phyloP scores from a whole-genome alignment of 805 yeast species.

The Nakazawaea wickerhamii region DNA sequence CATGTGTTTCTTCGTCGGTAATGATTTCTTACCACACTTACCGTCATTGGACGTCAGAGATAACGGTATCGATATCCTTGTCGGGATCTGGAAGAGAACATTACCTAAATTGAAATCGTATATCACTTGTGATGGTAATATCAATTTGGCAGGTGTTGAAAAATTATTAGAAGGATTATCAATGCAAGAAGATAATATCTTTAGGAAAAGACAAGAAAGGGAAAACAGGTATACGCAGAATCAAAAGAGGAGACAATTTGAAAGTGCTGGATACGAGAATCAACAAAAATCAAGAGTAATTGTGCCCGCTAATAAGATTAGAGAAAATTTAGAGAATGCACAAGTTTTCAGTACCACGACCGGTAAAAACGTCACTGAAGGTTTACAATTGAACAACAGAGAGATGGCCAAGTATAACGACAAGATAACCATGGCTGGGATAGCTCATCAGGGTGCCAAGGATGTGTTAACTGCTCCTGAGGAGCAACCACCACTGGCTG shows the following conservation, averaged over 20 bases:
- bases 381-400: slow-evolving; percentile 56
- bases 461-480: slow-evolving; percentile 31
- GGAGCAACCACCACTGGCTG: slow-evolving; percentile 19
- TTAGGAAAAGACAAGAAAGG: slow-evolving; percentile 59
- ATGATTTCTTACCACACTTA: slow-evolving; percentile 94
- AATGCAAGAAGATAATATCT: slow-evolving; percentile 70
- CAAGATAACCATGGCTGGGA: slow-evolving; percentile 61
- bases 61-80: slow-evolving; percentile 79
- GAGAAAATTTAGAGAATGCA: slow-evolving; percentile 12
- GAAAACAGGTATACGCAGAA: slow-evolving; percentile 68
- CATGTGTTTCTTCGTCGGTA: slow-evolving; percentile 97
- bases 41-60: slow-evolving; percentile 95
- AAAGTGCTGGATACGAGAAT: slow-evolving; percentile 28
- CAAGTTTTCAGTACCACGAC: slow-evolving; percentile 42
- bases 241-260: slow-evolving; percentile 50
- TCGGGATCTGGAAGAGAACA: slow-evolving; percentile 75
- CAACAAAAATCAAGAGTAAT: slow-evolving; percentile 42
- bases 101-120: slow-evolving; percentile 67
- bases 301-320: slow-evolving; percentile 14
- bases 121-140: slow-evolving; percentile 84
- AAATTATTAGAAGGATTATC: slow-evolving; percentile 60
- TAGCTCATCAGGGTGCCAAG: slow-evolving; percentile 67
- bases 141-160: slow-evolving; percentile 75
- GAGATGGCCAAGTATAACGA: slow-evolving; percentile 64
- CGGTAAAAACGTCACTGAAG: slow-evolving; percentile 71